Evolutionary conservation across 2,329 filamentous ascomycete genomes (phyloP).

Genomic region (Stemphylium vesicarium): DNA sequence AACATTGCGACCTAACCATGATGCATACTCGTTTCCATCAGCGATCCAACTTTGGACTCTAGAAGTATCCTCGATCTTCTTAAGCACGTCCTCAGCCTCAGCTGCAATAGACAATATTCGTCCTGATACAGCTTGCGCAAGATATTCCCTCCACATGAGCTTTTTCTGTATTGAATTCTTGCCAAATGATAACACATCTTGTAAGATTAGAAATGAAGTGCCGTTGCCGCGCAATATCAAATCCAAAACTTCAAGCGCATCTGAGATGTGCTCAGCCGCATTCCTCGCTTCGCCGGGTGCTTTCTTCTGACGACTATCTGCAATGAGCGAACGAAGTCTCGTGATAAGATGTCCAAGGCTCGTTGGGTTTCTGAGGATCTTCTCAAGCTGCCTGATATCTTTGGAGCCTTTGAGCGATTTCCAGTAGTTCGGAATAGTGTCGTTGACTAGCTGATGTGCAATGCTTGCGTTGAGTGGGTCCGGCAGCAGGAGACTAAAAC

Average conservation of each 20-base stretch:
- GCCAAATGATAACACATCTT: constrained; percentile 51
- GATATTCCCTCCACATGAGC: constrained; percentile 68
- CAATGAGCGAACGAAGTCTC: constrained; percentile 68
- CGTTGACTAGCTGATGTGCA: constrained; percentile 73
- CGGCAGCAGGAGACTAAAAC: constrained; percentile 66
- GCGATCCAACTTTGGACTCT: constrained; percentile 64
- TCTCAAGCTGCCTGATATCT: constrained; percentile 57
- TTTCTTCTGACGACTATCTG: constrained; percentile 45
- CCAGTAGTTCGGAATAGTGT: constrained; percentile 87
- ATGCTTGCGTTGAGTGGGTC: constrained; percentile 75
- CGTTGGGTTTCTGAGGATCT: constrained; percentile 73
- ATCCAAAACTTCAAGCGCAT: constrained; percentile 54
- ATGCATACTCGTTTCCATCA: constrained; percentile 67
- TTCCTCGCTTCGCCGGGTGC: constrained; percentile 38
- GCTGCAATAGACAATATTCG: constrained; percentile 64
- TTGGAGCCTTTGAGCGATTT: constrained; percentile 27
- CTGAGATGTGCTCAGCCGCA: constrained; percentile 42
- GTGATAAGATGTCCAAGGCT: constrained; percentile 79
- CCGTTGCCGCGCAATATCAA: constrained; percentile 53
- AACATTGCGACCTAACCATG: constrained; percentile 75
- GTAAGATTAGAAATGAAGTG: constrained; percentile 54
- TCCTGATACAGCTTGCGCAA: constrained; percentile 65
- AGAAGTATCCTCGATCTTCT: constrained; percentile 31
- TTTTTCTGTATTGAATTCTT: constrained; percentile 54
- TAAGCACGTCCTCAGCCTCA: constrained; percentile 63